These are phyloP conservation scores for Taphrina deformans DNA, from an alignment of 1,139 yeast species.

Conservation along the genomic window DNA sequence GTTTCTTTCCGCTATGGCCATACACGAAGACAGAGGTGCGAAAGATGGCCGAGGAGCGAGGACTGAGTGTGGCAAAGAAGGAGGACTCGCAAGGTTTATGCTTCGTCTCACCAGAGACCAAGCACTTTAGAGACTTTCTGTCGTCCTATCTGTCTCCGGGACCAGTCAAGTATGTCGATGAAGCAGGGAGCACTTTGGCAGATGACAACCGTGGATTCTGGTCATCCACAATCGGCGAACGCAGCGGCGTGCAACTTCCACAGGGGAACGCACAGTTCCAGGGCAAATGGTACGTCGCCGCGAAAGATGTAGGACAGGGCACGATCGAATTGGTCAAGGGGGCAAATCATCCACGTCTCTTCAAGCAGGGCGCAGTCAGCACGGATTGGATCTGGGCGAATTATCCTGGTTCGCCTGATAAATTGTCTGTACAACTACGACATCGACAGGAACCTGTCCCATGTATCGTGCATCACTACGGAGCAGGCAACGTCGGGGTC, in stretches of 20 bases:
- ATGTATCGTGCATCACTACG: slow-evolving; percentile 44
- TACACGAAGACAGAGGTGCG: slow-evolving; percentile 73
- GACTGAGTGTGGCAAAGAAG: slow-evolving; percentile 66
- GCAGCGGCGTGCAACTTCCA: slow-evolving; percentile 75
- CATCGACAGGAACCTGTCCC: slow-evolving; percentile 35
- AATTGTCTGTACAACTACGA: slow-evolving; percentile 30
- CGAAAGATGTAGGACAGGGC: slow-evolving; percentile 62
- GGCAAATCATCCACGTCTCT: slow-evolving; percentile 61
- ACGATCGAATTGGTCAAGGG: slow-evolving; percentile 79
- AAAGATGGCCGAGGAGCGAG: slow-evolving; percentile 56
- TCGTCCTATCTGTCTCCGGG: slow-evolving; percentile 68
- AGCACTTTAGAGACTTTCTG: slow-evolving; percentile 72
- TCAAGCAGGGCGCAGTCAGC: slow-evolving; percentile 43
- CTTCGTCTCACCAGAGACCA: slow-evolving; percentile 67
- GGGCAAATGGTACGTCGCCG: slow-evolving; percentile 87
- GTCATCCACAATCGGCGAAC: slow-evolving; percentile 93
- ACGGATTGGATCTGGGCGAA: slow-evolving; percentile 25
- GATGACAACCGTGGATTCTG: slow-evolving; percentile 82
- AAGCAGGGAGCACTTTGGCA: slow-evolving; percentile 63
- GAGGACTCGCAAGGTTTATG: slow-evolving; percentile 96
- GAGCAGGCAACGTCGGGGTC: slow-evolving; percentile 42
- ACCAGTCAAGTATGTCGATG: slow-evolving; percentile 74
- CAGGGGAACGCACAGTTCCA: slow-evolving; percentile 73
- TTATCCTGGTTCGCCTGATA: slow-evolving; percentile 21
- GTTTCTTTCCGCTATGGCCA: slow-evolving; percentile 79